Percentiles rank a stretch among this genome's conserved stretches.
These are phyloP conservation scores for Pseudogymnoascus verrucosus DNA, from an alignment of 2,329 filamentous ascomycete genomes.

Conservation along the genomic window DNA sequence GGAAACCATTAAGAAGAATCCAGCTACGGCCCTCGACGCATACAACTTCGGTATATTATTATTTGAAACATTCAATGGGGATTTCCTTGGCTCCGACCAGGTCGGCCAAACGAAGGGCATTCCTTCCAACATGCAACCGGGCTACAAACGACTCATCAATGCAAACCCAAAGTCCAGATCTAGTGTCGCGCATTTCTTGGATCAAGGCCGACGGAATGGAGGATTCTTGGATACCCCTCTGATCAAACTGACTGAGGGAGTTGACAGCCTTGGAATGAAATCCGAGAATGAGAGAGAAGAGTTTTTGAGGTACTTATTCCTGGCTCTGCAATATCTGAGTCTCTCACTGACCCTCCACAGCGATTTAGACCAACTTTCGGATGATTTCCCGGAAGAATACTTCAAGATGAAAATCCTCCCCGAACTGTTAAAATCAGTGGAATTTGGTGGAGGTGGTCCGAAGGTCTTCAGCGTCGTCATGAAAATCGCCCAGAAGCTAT, in stretches of 20 bases:
- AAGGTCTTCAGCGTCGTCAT: conserved; percentile 83
- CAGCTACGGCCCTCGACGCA: conserved; percentile 73
- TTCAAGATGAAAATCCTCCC: conserved; percentile 96
- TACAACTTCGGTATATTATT: conserved; percentile 80
- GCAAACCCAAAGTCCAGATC: conserved; percentile 83
- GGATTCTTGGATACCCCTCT: conserved; percentile 90
- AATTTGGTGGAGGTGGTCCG: conserved; percentile 90
- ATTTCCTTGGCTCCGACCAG: conserved; percentile 68
- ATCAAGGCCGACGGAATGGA: conserved; percentile 73
- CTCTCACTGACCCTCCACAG: conserved; percentile 24
- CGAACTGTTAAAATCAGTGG: conserved; percentile 95
- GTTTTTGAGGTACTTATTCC: conserved; percentile 58
- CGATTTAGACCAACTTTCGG: conserved; percentile 76
- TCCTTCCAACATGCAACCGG: conserved; percentile 79
- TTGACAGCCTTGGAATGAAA: conserved; percentile 89
- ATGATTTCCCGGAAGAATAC: conserved; percentile 96
- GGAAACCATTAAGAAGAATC: conserved; percentile 79
- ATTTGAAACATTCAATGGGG: conserved; percentile 86
- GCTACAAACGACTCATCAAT: conserved; percentile 83
- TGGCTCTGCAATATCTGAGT: conserved; percentile 18
- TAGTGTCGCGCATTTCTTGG: conserved; percentile 76
- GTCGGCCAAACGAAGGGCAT: conserved; percentile 79
- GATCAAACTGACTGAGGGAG: conserved; percentile 85
- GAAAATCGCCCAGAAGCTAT: conserved; percentile 81
- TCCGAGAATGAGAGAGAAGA: conserved; percentile 73